Evolutionary conservation across 2,329 filamentous ascomycete genomes (phyloP).

Genomic region (Didymosphaeria variabile): DNA sequence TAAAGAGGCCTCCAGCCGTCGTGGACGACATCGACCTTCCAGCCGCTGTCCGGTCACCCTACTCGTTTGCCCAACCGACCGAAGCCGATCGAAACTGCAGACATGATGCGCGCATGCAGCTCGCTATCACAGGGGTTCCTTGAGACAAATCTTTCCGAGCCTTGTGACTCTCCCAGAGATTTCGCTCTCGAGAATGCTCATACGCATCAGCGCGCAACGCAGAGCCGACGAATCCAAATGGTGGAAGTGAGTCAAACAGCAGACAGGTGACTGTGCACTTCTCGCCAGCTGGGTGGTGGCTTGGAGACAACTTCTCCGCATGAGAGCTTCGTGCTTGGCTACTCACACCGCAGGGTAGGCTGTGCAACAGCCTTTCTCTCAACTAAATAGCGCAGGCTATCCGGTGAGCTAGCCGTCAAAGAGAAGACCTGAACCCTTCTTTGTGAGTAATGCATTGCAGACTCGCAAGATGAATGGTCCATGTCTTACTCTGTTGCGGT

Average conservation of each 20-base stretch:
- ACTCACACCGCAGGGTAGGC: constrained; percentile 25
- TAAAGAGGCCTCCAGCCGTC: background rate
- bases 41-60: constrained; percentile 10
- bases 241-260: background rate
- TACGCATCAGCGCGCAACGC: background rate
- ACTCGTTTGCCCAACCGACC: background rate
- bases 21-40: background rate
- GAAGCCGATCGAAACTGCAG: background rate
- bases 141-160: background rate
- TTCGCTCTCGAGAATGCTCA: constrained; percentile 1
- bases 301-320: background rate
- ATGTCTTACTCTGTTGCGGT: background rate
- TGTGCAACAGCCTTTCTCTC: constrained; percentile 16
- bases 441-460: background rate
- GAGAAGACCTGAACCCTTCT: constrained; percentile 22
- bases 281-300: constrained; percentile 15
- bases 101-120: background rate
- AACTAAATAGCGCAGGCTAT: constrained; percentile 10
- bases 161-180: constrained; percentile 1
- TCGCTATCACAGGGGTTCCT: constrained; percentile 1
- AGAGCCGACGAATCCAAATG: background rate
- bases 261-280: constrained; percentile 10
- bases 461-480: background rate
- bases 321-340: constrained; percentile 19
- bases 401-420: constrained; percentile 18